These are phyloP conservation scores for Saprolegnia diclina DNA, from an alignment of 352 stramenopile genomes.

Conservation along the genomic window DNA sequence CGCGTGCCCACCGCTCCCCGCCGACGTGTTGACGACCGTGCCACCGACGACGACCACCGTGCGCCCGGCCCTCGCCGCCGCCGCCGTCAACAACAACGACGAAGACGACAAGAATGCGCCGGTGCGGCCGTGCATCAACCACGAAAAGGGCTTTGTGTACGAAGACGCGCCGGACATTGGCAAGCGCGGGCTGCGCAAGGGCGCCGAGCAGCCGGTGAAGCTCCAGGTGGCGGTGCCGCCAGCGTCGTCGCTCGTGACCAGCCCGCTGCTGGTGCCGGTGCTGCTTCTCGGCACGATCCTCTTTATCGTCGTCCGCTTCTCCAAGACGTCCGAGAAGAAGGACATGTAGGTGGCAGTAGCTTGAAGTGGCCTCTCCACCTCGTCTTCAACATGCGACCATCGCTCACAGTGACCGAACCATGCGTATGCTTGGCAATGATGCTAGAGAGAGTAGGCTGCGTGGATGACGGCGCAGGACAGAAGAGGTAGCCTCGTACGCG, in stretches of 20 bases:
- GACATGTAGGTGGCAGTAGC: slow-evolving; percentile 5
- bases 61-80: neutral
- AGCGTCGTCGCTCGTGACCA: neutral
- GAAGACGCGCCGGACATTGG: slow-evolving; percentile 21
- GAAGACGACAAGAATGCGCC: neutral
- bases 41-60: neutral
- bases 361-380: neutral
- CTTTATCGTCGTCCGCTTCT: slow-evolving; percentile 3
- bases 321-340: slow-evolving; percentile 15
- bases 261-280: slow-evolving; percentile 8
- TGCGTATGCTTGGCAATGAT: too few species aligned
- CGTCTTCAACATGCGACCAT: too few species aligned
- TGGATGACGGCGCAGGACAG: too few species aligned
- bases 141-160: slow-evolving; percentile 24
- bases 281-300: slow-evolving; percentile 9
- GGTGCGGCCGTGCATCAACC: slow-evolving; percentile 15
- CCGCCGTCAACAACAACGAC: neutral
- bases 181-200: neutral
- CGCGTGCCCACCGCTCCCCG: neutral
- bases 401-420: too few species aligned
- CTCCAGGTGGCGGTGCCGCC: neutral
- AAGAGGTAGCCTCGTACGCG: too few species aligned
- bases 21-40: neutral
- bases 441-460: too few species aligned
- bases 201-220: neutral